These are phyloP conservation scores for Calonectria crousiana DNA, from an alignment of 2,329 filamentous ascomycete genomes.

Conservation along the genomic window DNA sequence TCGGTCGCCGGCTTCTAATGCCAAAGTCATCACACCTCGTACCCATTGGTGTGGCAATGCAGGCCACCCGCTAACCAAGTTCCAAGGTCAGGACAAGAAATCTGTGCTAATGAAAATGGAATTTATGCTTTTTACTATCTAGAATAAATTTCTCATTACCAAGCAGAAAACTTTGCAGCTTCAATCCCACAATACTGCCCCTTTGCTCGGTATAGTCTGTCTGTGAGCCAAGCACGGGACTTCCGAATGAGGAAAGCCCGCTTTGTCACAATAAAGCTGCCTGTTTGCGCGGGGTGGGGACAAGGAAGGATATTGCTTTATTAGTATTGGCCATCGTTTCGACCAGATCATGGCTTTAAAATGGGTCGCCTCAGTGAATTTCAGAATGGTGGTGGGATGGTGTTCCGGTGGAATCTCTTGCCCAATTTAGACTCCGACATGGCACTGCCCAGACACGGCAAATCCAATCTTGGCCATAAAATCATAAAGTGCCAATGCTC, in stretches of 20 bases:
- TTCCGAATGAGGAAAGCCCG: background rate
- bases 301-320: accelerated
- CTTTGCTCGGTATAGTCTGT: too few species aligned
- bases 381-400: background rate
- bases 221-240: background rate
- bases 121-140: too few species aligned
- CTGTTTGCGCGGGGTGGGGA: background rate
- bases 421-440: background rate
- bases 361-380: background rate
- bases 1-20: too few species aligned
- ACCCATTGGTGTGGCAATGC: too few species aligned
- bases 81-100: too few species aligned
- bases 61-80: too few species aligned
- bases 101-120: too few species aligned
- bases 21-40: too few species aligned
- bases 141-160: too few species aligned
- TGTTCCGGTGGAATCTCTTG: background rate
- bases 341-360: background rate
- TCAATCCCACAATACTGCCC: too few species aligned
- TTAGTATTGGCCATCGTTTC: background rate
- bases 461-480: background rate
- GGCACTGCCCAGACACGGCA: background rate
- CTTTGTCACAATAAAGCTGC: background rate
- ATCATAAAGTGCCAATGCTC: background rate
- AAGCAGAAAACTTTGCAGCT: too few species aligned